phyloP scores from a whole-genome alignment of 1,139 yeast species.

The Suhomyces coccinellae region DNA sequence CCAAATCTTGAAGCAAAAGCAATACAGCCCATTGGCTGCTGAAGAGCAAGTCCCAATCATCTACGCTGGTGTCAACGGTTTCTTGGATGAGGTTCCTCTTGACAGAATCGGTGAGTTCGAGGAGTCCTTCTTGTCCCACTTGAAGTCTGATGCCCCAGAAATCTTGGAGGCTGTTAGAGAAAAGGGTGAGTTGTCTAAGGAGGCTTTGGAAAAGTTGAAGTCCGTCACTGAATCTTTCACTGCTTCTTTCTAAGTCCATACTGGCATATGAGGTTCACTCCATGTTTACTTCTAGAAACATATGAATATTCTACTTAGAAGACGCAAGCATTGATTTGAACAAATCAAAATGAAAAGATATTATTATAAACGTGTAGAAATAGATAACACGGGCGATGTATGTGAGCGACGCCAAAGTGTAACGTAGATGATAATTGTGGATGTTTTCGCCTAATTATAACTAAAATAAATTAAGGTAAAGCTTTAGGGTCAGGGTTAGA shows the following conservation, averaged over 20 bases:
- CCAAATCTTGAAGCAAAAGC: conserved; percentile 97
- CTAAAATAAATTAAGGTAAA: too few relatives aligned
- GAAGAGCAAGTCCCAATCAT: conserved; percentile 99
- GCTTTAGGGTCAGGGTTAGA: too few relatives aligned
- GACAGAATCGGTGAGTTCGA: conserved; percentile 91
- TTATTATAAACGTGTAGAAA: conserved; percentile 10
- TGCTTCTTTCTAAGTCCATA: conserved; percentile 64
- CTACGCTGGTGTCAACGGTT: conserved; percentile 99
- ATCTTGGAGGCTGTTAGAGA: conserved; percentile 81
- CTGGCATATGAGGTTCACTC: conserved; percentile 13
- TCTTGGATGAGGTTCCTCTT: conserved; percentile 84
- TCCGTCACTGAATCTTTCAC: conserved; percentile 88
- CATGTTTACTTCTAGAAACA: conserved; percentile 12
- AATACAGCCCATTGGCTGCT: conserved; percentile 94
- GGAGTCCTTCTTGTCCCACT: conserved; percentile 84
- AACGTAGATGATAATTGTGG: too few relatives aligned
- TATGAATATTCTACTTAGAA: conserved; percentile 11
- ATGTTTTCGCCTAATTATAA: too few relatives aligned
- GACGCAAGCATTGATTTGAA: conserved; percentile 13
- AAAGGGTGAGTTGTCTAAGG: conserved; percentile 90
- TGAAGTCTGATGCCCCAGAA: conserved; percentile 86
- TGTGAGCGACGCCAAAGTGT: too few relatives aligned
- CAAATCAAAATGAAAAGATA: conserved; percentile 15
- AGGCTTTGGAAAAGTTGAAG: conserved; percentile 83
- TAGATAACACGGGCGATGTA: too few relatives aligned